Evolutionary conservation across 495 filamentous ascomycete species (phyloP), one percentile per base, ranked within the genome.

Genomic region (Penicillium crystallinum): DNA sequence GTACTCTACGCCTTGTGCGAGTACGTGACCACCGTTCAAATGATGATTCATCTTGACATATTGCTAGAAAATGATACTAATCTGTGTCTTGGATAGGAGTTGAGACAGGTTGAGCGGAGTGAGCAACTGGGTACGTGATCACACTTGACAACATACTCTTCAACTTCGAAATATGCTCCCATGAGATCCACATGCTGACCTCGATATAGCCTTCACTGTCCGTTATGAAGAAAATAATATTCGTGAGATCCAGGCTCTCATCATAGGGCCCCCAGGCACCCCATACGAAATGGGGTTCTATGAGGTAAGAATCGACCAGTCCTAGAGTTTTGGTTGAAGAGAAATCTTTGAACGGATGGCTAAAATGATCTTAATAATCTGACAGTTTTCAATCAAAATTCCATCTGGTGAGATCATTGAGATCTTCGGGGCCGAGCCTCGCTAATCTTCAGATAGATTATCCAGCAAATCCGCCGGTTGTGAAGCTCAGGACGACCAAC

Each of bases 281-380:
- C 91, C 93, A 0, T 98, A 98, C 66, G 90, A 97, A 59, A 95
- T 95, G 62, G 93, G 92, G 4, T 97, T 96, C 77, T 98, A 96
- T 62, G 89, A 96, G 81, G 90, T 92, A 41, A 37, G 77, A 15
- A 22, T 9, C 11, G 34, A 4, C 9, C 19, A 19, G 15, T 27
- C 12, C 3, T 11, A 31, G 21, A 9, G 23, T 7, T 3, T 6
- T 11, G 18, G 15, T 23, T 18, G 8, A 19, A 27, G 22, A n/a
- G n/a, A n/a, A 21, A 47, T 31, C 37, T 1, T 46, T 14, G 33
- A 29, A 21, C n/a, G 11, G 17, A 34, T 31, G 31, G 12, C 15
- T 15, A 27, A n/a, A 5, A 39, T 36, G 25, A 18, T 21, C n/a
- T n/a, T n/a, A 12, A 18, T 15, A 11, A 6, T 19, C 4, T 37